Evolutionary conservation across 2,329 filamentous ascomycete genomes (phyloP).

Genomic region (Diaporthe nobilis): DNA sequence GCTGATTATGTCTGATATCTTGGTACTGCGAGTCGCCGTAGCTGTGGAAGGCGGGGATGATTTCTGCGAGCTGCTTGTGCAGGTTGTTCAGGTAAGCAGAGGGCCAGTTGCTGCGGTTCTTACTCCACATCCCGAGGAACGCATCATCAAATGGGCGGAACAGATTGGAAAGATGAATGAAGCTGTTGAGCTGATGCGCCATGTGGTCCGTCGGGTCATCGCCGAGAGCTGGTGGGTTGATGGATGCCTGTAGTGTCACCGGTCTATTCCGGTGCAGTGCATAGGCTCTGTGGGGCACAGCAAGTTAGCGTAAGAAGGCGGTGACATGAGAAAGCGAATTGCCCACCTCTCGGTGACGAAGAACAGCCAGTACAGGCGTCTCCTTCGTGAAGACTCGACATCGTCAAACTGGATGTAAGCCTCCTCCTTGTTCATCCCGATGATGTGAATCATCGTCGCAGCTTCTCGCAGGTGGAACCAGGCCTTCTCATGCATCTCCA

Average conservation of each 20-base stretch:
- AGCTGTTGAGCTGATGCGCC: constrained; percentile 67
- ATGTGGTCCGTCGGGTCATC: constrained; percentile 72
- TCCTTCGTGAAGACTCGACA: constrained; percentile 72
- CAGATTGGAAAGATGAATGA: constrained; percentile 72
- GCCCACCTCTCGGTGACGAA: constrained; percentile 78
- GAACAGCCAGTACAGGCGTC: constrained; percentile 81
- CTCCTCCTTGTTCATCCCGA: constrained; percentile 73
- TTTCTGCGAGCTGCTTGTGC: constrained; percentile 74
- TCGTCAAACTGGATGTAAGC: constrained; percentile 72
- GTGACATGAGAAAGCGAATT: not conserved
- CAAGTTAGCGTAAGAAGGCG: constrained; percentile 42
- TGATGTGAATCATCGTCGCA: constrained; percentile 76
- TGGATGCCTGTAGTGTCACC: constrained; percentile 77
- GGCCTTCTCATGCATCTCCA: constrained; percentile 81
- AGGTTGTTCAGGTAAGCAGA: constrained; percentile 69
- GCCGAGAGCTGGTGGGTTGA: constrained; percentile 73
- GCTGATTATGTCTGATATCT: constrained; percentile 71
- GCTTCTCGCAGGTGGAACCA: constrained; percentile 87
- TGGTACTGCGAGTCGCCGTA: constrained; percentile 66
- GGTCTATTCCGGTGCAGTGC: constrained; percentile 79
- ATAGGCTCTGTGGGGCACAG: constrained; percentile 68
- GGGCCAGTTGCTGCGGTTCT: constrained; percentile 70
- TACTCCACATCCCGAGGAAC: constrained; percentile 77
- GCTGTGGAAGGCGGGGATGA: constrained; percentile 66
- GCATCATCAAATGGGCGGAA: constrained; percentile 77